Evolutionary conservation across 805 yeast species (phyloP).

Genomic region (Yamadazyma takamatsuzukensis): DNA sequence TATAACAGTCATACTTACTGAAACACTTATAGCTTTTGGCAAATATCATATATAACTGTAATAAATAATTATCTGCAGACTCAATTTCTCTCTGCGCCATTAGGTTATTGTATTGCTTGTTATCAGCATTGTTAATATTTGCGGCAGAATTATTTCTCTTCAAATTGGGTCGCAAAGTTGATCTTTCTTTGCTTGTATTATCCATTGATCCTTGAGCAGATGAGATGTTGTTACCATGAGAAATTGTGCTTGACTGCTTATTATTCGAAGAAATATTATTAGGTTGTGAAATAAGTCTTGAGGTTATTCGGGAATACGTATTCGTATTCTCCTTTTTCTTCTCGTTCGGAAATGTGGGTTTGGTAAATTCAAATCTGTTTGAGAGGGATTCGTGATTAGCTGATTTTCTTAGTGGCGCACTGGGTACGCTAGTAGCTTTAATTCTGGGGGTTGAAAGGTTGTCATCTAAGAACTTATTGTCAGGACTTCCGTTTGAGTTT

Average conservation of each 20-base stretch:
- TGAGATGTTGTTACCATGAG: too few species aligned
- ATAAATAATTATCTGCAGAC: slow-evolving; percentile 38
- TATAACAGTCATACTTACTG: slow-evolving; percentile 68
- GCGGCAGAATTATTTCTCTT: slow-evolving; percentile 21
- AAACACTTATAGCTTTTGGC: slow-evolving; percentile 62
- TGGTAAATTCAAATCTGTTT: slow-evolving; percentile 25
- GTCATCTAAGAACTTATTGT: slow-evolving; percentile 5
- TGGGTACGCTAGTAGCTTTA: slow-evolving; percentile 24
- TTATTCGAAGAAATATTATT: slow-evolving; percentile 4
- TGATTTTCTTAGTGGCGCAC: slow-evolving; percentile 36
- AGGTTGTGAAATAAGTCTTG: slow-evolving; percentile 46
- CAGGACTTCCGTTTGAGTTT: slow-evolving; percentile 1
- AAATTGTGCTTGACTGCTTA: too few species aligned
- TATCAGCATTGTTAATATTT: slow-evolving; percentile 10
- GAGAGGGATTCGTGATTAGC: slow-evolving; percentile 4
- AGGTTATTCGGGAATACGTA: slow-evolving; percentile 44
- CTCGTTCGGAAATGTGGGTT: slow-evolving; percentile 23
- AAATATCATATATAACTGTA: slow-evolving; percentile 47
- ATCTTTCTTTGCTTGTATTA: slow-evolving; percentile 4
- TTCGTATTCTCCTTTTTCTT: slow-evolving; percentile 29
- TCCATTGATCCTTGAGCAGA: too few species aligned
- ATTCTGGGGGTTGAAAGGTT: slow-evolving; percentile 26
- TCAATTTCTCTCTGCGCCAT: slow-evolving; percentile 30
- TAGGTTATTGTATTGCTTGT: slow-evolving; percentile 3
- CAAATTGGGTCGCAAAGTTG: slow-evolving; percentile 11